Base-by-base conservation (phyloP, 2,329 filamentous ascomycete genomes). In the Alternaria brassicicola region DNA sequence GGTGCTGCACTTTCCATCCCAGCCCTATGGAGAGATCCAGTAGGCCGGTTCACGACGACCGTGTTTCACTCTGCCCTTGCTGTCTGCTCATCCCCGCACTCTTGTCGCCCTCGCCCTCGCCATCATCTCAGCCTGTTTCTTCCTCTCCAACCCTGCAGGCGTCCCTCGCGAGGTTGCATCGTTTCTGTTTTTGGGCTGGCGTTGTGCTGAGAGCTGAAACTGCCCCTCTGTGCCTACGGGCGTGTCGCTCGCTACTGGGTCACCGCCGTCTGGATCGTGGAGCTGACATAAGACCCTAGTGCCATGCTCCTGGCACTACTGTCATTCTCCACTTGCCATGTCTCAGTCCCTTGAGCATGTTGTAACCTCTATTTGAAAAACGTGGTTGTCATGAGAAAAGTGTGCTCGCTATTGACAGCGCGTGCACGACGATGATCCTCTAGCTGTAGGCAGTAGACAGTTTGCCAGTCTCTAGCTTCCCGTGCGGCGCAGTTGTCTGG, bases 11-110 rank as follows among this genome's bases (percentile, higher is more conserved):
- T 48, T 56, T 50, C 36, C 39, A 52, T 59, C 60, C 66, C 68
- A 65, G 57, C 59, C 52, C 43, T 48, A 52, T 59, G 65, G 68
- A 62, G 55, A 25, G 41, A 57, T 54, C 60, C 70, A 57, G 49
- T 39, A 31, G 26, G 42, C n/a, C 60, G 70, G 70, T 67, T 65
- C 64, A 64, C 64, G 54, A 59, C 46, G 52, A 62, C 57, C 61
- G 56, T 69, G 61, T 66, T 68, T 70, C 60, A 65, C 55, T 62
- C 61, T 56, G 48, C 51, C 51, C 59, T 59, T 47, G 43, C 43
- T 55, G 56, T 62, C 56, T 45, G 36, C 47, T 57, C 19, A 49
- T 57, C 59, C 64, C 62, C 60, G 55, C 62, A 56, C 50, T 62
- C 62, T 65, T 55, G 62, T 63, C 62, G 64, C 64, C 61, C 57